Conservation (phyloP, 1,284 basidiomycete genomes). For the Moesziomyces globuligerus region DNA sequence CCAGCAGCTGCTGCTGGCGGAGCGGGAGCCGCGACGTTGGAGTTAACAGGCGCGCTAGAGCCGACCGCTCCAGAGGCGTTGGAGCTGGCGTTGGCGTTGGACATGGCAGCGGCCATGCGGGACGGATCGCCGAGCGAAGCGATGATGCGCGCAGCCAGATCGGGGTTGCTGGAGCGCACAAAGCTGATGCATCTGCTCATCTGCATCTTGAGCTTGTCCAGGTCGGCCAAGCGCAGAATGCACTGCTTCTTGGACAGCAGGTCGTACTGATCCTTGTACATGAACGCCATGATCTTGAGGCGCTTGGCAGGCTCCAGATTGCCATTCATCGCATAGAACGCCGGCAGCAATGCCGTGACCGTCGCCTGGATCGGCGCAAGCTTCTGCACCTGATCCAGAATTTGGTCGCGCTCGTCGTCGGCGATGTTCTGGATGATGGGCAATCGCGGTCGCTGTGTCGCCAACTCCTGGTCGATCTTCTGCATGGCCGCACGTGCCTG, state of each 20-base stretch:
- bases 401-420: conserved; percentile 55
- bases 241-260: conserved; percentile 55
- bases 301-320: conserved; percentile 61
- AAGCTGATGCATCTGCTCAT: conserved; percentile 65
- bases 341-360: conserved; percentile 60
- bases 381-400: conserved; percentile 58
- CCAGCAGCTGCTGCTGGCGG: conserved; percentile 16
- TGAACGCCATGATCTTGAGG: conserved; percentile 65
- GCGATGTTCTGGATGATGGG: conserved; percentile 60
- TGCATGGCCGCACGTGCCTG: conserved; percentile 54
- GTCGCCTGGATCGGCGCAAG: conserved; percentile 58
- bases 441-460: conserved; percentile 43
- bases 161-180: conserved; percentile 60
- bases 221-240: conserved; percentile 56
- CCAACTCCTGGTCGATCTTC: conserved; percentile 53
- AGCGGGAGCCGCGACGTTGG: conserved; percentile 1
- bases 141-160: conserved; percentile 55
- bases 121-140: conserved; percentile 37
- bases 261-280: conserved; percentile 64
- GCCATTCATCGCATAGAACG: conserved; percentile 64
- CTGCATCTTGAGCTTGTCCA: conserved; percentile 65
- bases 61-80: conserved; percentile 7
- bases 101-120: conserved; percentile 14
- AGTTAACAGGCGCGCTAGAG: conserved; percentile 5
- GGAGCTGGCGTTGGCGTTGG: conserved; percentile 33